Percentiles rank a stretch among this genome's conserved stretches.
Conservation (phyloP, 257 asterid species). For the Solanum chiquidenum region DNA sequence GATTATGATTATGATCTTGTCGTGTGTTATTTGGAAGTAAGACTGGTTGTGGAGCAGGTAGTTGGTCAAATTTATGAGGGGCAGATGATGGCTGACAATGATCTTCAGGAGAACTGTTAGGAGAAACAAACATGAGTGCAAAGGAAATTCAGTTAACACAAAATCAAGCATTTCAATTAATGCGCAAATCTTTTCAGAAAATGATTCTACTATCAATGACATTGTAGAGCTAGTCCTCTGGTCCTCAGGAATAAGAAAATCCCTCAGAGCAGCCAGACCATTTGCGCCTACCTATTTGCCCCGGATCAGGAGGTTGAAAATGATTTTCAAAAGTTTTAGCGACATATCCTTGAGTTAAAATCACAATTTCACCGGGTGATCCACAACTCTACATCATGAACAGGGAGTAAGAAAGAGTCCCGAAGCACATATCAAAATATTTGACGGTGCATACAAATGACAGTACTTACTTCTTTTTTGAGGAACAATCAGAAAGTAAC, state of each 20-base stretch:
- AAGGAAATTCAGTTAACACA: slow-evolving; percentile 5
- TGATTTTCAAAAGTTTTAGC: slow-evolving; percentile 90
- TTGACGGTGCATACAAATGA: neutral
- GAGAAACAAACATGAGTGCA: neutral
- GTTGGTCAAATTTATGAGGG: slow-evolving; percentile 36
- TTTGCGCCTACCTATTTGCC: slow-evolving; percentile 99
- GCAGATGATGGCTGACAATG: slow-evolving; percentile 29
- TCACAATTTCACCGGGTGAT: slow-evolving; percentile 77
- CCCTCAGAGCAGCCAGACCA: slow-evolving; percentile 92
- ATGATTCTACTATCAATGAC: too few species aligned
- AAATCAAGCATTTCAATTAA: neutral
- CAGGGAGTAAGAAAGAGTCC: neutral
- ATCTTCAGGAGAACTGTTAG: slow-evolving; percentile 61
- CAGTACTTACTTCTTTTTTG: slow-evolving; percentile 74
- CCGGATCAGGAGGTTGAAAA: slow-evolving; percentile 94
- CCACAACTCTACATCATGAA: slow-evolving; percentile 52
- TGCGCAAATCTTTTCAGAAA: too few species aligned
- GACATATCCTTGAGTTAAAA: slow-evolving; percentile 76
- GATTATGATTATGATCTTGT: too few species aligned
- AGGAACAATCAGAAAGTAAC: slow-evolving; percentile 91
- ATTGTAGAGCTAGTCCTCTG: too few species aligned
- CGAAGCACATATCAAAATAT: neutral
- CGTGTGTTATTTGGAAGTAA: slow-evolving; percentile 3
- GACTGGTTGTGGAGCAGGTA: slow-evolving; percentile 30
- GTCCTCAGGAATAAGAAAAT: slow-evolving; percentile 59